Conservation (phyloP, 2,329 filamentous ascomycete genomes). For the Aphanocladium album region DNA sequence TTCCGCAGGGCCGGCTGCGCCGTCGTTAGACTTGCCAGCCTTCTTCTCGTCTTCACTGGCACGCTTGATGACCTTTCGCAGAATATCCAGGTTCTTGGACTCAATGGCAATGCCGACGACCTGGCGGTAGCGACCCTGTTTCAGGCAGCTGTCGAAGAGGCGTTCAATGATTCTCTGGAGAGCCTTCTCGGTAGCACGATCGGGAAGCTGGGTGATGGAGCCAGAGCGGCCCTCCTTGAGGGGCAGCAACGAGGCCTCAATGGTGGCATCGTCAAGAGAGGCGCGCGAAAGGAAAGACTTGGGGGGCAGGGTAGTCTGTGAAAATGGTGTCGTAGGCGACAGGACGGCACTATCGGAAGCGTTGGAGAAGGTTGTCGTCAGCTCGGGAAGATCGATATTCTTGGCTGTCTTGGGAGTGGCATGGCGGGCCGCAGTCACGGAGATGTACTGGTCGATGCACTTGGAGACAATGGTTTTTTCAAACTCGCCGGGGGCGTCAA, state of each 20-base stretch:
- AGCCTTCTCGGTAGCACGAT: conserved; percentile 70
- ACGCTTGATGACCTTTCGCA: conserved; percentile 79
- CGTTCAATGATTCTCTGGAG: conserved; percentile 81
- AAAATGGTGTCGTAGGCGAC: conserved; percentile 92
- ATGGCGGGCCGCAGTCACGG: conserved; percentile 55
- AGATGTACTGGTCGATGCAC: conserved; percentile 97
- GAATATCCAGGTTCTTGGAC: conserved; percentile 82
- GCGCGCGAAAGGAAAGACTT: conserved; percentile 91
- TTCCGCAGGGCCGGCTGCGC: conserved; percentile 61
- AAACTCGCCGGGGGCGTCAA: conserved; percentile 87
- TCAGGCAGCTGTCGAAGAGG: conserved; percentile 85
- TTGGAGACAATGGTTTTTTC: conserved; percentile 99
- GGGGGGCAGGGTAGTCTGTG: conserved; percentile 84
- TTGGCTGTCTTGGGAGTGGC: conserved; percentile 38
- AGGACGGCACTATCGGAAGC: conserved; percentile 65
- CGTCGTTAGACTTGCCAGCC: conserved; percentile 44
- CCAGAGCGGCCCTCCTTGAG: conserved; percentile 50
- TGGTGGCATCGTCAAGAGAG: conserved; percentile 58
- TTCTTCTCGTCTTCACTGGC: conserved; percentile 84
- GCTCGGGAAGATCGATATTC: conserved; percentile 54
- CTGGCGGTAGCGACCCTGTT: conserved; percentile 83
- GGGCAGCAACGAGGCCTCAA: conserved; percentile 54
- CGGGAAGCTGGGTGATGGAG: conserved; percentile 60
- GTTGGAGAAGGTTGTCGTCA: conserved; percentile 74
- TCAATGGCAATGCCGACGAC: conserved; percentile 96